These are phyloP conservation scores for Apiospora koreana DNA, from an alignment of 2,329 filamentous ascomycete genomes.

Conservation along the genomic window DNA sequence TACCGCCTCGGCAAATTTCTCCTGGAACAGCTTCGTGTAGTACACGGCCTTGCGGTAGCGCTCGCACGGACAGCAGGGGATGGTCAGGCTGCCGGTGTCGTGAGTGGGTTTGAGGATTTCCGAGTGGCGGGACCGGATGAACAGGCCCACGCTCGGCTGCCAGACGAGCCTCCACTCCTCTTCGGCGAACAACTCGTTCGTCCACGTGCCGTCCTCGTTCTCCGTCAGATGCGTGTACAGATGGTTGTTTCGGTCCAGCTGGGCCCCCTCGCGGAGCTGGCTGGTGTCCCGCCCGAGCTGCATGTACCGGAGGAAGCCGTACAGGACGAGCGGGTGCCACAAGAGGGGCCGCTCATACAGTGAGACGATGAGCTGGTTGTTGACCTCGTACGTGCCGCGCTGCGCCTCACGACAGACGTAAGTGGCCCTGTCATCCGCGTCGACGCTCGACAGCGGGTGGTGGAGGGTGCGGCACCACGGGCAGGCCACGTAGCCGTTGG, in stretches of 20 bases:
- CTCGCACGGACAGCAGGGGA: neutral
- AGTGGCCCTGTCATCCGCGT: neutral
- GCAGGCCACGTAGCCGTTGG: neutral
- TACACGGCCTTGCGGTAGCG: neutral
- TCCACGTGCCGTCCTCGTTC: neutral
- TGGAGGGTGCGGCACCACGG: neutral
- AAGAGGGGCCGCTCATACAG: neutral
- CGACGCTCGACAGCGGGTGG: neutral
- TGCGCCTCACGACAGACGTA: fast-evolving
- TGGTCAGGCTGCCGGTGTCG: neutral
- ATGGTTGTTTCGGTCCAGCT: neutral
- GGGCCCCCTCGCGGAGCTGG: neutral
- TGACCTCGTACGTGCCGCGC: neutral
- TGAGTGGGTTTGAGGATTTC: neutral
- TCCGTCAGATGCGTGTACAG: neutral
- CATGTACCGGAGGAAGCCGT: neutral
- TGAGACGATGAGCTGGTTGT: neutral
- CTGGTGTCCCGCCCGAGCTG: too few species aligned
- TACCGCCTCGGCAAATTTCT: neutral
- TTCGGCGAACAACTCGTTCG: neutral
- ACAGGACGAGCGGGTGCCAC: neutral
- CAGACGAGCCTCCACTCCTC: neutral
- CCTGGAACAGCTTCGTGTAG: neutral
- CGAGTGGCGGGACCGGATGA: neutral
- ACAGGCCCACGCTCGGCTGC: neutral